Conservation (phyloP, 2,329 filamentous ascomycete genomes). For the Emmonsiellopsis sp. region DNA sequence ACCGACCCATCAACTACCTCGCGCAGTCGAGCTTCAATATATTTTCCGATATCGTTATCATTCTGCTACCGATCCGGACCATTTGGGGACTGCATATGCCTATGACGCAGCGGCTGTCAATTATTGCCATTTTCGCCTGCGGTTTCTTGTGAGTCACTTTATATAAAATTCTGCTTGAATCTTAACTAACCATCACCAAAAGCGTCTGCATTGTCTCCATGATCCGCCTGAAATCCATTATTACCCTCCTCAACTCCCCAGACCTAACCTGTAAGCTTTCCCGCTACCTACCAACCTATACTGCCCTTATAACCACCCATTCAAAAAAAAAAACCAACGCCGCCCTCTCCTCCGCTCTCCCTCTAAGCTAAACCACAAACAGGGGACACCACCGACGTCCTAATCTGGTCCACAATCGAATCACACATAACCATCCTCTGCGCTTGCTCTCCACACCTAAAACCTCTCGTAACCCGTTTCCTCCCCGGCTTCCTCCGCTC, state of each 20-base stretch:
- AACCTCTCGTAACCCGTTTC: neutral
- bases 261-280: neutral
- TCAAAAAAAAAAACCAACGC: neutral
- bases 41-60: constrained; percentile 11
- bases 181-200: too few relatives aligned
- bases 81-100: constrained; percentile 9
- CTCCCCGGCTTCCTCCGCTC: neutral
- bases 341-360: neutral
- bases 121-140: neutral
- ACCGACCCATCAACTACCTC: neutral
- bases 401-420: neutral
- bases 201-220: neutral
- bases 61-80: constrained; percentile 10
- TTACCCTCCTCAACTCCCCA: neutral
- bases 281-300: neutral
- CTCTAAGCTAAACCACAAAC: too few relatives aligned
- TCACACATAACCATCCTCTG: neutral
- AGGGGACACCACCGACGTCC: neutral
- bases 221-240: neutral
- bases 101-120: neutral
- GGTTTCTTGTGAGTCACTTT: neutral
- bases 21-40: constrained; percentile 10
- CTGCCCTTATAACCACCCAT: neutral
- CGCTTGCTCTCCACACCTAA: neutral
- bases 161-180: neutral